Conservation (phyloP, 129 eudicot species). For the Tagetes erecta region DNA sequence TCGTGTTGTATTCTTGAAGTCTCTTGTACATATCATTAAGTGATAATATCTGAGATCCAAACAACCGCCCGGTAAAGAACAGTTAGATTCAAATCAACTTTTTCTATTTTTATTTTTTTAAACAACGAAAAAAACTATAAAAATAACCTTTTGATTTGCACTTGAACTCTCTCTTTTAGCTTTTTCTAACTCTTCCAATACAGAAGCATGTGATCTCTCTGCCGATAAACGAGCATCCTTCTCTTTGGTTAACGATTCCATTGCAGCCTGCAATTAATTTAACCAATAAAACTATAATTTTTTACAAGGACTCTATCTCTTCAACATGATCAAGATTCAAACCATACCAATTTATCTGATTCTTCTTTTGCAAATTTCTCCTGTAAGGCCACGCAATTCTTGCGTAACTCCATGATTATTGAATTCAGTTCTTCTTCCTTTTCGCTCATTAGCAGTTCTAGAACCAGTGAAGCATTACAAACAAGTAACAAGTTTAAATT, state of each 20-base stretch:
- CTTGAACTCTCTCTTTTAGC: slow-evolving; percentile 68
- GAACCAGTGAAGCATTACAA: slow-evolving; percentile 11
- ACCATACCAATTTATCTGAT: slow-evolving; percentile 67
- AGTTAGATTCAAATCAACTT: background rate
- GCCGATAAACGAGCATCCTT: slow-evolving; percentile 70
- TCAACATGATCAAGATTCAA: background rate
- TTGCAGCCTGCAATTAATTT: slow-evolving; percentile 56
- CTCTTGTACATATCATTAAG: slow-evolving; percentile 81
- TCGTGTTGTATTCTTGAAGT: slow-evolving; percentile 85
- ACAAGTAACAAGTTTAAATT: background rate
- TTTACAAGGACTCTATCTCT: background rate
- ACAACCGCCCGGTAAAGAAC: background rate
- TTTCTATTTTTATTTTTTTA: background rate
- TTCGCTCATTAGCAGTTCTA: slow-evolving; percentile 60
- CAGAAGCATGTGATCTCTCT: slow-evolving; percentile 60
- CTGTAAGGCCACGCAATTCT: slow-evolving; percentile 51
- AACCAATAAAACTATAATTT: background rate
- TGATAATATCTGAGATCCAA: slow-evolving; percentile 55
- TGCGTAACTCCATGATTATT: slow-evolving; percentile 74
- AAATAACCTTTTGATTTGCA: slow-evolving; percentile 66
- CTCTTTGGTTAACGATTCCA: slow-evolving; percentile 64
- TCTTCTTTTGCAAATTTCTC: slow-evolving; percentile 72
- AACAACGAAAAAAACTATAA: background rate
- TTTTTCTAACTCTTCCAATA: slow-evolving; percentile 65
- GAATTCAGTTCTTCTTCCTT: slow-evolving; percentile 90